phyloP scores from a whole-genome alignment of 495 filamentous ascomycete genomes.

The Aeminium ludgeri region DNA sequence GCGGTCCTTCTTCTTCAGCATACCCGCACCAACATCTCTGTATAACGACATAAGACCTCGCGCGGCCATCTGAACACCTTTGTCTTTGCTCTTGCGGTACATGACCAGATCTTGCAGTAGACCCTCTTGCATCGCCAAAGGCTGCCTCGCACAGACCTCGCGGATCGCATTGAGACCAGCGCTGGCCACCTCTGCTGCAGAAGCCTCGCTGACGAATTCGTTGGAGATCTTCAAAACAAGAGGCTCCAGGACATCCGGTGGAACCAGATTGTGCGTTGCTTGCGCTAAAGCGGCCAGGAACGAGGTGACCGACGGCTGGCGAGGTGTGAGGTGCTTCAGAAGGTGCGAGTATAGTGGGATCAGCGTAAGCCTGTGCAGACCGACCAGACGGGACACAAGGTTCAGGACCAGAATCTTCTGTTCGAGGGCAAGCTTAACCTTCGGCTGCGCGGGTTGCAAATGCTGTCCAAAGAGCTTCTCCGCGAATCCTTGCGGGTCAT shows the following conservation, averaged over 20 bases:
- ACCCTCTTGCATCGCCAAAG: conserved; percentile 86
- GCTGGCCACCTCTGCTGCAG: conserved; percentile 74
- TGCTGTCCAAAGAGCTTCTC: conserved; percentile 84
- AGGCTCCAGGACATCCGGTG: conserved; percentile 84
- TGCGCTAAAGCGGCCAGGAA: conserved; percentile 89
- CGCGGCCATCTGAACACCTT: conserved; percentile 93
- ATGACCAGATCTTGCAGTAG: conserved; percentile 89
- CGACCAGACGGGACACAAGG: conserved; percentile 76
- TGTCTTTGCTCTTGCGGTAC: conserved; percentile 95
- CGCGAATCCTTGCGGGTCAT: conserved; percentile 90
- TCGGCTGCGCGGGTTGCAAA: conserved; percentile 68
- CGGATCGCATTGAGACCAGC: conserved; percentile 90
- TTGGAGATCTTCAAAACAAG: conserved; percentile 91
- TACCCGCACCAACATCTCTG: conserved; percentile 72
- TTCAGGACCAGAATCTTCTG: conserved; percentile 78
- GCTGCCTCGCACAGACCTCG: conserved; percentile 82
- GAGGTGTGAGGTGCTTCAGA: conserved; percentile 68
- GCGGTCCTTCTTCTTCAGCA: conserved; percentile 77
- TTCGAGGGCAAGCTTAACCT: conserved; percentile 55
- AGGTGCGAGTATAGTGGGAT: conserved; percentile 77
- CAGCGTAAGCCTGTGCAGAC: conserved; percentile 77
- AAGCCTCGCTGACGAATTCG: conserved; percentile 92
- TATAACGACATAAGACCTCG: conserved; percentile 80
- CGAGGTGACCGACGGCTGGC: conserved; percentile 82
- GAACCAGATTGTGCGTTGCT: conserved; percentile 76